Conservation (phyloP, 306 rosid genomes). For the Corylus americana region DNA sequence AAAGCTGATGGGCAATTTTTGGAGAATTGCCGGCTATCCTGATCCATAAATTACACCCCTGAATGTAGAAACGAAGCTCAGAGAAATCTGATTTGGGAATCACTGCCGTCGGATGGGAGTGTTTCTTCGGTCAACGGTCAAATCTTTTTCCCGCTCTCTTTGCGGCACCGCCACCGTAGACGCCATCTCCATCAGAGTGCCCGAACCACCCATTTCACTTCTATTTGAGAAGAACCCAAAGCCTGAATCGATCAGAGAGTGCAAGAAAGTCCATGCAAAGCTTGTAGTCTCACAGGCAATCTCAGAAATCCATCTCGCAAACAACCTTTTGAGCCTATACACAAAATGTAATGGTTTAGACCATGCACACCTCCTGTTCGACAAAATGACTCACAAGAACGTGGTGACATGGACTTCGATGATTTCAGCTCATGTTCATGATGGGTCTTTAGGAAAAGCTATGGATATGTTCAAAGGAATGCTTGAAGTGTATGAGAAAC, state of each 20-base stretch:
- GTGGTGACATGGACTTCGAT: conserved; percentile 59
- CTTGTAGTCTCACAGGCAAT: conserved; percentile 42
- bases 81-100: neutral
- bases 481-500: conserved; percentile 42
- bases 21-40: too few species aligned
- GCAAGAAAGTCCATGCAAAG: conserved; percentile 51
- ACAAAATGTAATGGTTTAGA: conserved; percentile 31
- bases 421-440: conserved; percentile 43
- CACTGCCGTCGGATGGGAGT: conserved; percentile 6
- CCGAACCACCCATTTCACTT: conserved; percentile 28
- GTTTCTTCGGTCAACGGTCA: conserved; percentile 9
- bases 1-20: too few species aligned
- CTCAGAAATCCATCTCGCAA: conserved; percentile 42
- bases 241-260: conserved; percentile 32
- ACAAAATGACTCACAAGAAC: conserved; percentile 46
- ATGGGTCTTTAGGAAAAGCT: conserved; percentile 40
- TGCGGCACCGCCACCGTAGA: neutral
- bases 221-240: conserved; percentile 30
- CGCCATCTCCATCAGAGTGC: conserved; percentile 9
- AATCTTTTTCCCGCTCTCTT: neutral
- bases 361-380: conserved; percentile 45
- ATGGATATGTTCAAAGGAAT: conserved; percentile 40
- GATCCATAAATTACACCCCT: too few species aligned
- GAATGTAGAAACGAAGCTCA: too few species aligned
- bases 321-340: conserved; percentile 41